Percentiles rank a stretch among this genome's conserved stretches.
phyloP scores from a whole-genome alignment of 768 basidiomycete species.

The Daedaleopsis sinensis region DNA sequence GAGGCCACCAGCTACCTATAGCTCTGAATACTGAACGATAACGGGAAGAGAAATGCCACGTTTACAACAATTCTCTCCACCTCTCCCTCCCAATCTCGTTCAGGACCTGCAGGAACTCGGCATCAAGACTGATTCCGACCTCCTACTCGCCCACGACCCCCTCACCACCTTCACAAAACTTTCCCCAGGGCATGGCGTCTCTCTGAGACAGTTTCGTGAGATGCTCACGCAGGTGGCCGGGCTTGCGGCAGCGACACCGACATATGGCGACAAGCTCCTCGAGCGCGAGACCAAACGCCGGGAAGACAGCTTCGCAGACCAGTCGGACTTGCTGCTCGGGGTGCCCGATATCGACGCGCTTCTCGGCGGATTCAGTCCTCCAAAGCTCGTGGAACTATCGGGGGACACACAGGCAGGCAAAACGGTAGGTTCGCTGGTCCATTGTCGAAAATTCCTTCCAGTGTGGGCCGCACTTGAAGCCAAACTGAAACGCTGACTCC shows the following conservation, averaged over 20 bases:
- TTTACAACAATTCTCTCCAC: slow-evolving; percentile 22
- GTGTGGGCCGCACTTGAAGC: not conserved
- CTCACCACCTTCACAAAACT: slow-evolving; percentile 55
- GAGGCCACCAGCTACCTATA: too few species aligned
- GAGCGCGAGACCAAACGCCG: slow-evolving; percentile 17
- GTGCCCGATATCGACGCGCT: slow-evolving; percentile 54
- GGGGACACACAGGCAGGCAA: slow-evolving; percentile 69
- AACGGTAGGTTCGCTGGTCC: slow-evolving; percentile 49
- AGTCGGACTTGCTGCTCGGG: slow-evolving; percentile 33
- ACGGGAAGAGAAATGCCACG: slow-evolving; percentile 19
- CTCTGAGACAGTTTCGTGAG: slow-evolving; percentile 50
- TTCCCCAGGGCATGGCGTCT: slow-evolving; percentile 47
- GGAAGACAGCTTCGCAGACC: slow-evolving; percentile 11
- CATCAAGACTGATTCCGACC: slow-evolving; percentile 59
- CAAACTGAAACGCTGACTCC: too few species aligned
- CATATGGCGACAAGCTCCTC: slow-evolving; percentile 35
- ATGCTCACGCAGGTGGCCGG: slow-evolving; percentile 44
- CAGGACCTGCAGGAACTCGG: slow-evolving; percentile 47
- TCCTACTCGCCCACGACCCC: slow-evolving; percentile 52
- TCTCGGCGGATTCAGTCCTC: slow-evolving; percentile 50
- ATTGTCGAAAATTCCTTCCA: too few species aligned
- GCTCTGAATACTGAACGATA: too few species aligned
- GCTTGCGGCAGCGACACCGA: slow-evolving; percentile 46
- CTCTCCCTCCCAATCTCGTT: slow-evolving; percentile 48
- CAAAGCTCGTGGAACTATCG: slow-evolving; percentile 67